Base-by-base conservation (phyloP, 441 rosid species). In the Populus hybrid region DNA sequence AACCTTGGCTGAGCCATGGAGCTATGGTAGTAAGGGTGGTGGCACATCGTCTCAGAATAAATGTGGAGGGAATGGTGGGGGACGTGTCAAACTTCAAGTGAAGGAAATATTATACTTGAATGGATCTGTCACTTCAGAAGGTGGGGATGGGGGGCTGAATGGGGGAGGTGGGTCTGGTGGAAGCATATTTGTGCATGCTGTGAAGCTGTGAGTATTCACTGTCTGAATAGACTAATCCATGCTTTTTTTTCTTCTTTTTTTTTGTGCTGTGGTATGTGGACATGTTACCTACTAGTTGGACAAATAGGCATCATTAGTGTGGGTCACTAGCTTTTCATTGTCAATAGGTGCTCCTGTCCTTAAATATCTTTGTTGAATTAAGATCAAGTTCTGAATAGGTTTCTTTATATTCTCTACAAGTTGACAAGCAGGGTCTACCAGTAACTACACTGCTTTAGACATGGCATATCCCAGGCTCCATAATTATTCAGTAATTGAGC, bases 161-260 rank as follows among this genome's bases (percentile, higher is more conserved):
- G 94, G 96, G 24, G 99, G 99, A 80, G 98, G 99, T 75, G 99
- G 99, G 38, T 96, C 98, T 83, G 99, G 99, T 85, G 99, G 99
- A 84, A 96, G 99, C 80, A 89, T 94, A 81, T 85, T 64, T 80
- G 76, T 92, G 69, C 84, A 38, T 67, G 88, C 96, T 16, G 75
- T 91, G 34, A 96, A 96, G 89, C 80, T 96, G 99, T 96, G 85
- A 94, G 97, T 91, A 42, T 73, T 76, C 72, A 19, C 74, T 72
- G 35, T 78, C 42, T 70, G 68, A 24, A 70, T 19, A 28, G 53
- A 64, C 38, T 71, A 69, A 57, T 40, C 73, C 68, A 57, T 61
- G 78, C 61, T 72, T 69, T 57, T 64, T 73, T 16, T 74, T 76
- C 73, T 26, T 57, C 57, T 26, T 19, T 32, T n/a, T 68, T 66